Evolutionary conservation across 768 basidiomycete genomes (phyloP).

Genomic region (Lactarius indigo): DNA sequence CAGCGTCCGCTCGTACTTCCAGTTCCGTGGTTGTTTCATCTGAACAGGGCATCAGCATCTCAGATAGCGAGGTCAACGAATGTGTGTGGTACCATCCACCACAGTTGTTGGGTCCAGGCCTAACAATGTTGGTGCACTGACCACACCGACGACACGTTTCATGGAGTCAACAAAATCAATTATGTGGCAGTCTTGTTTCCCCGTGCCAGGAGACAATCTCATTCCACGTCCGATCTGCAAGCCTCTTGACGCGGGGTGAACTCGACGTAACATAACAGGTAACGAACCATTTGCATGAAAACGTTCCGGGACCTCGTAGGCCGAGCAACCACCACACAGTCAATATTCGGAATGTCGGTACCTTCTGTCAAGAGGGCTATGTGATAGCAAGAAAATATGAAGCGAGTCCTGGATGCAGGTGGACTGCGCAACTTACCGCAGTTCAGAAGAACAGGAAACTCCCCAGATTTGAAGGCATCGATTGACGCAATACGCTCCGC

Average conservation of each 20-base stretch:
- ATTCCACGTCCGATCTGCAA: constrained; percentile 87
- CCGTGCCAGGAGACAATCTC: constrained; percentile 75
- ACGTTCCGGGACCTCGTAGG: constrained; percentile 88
- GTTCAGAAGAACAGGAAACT: constrained; percentile 85
- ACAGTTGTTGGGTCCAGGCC: constrained; percentile 75
- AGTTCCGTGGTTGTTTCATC: constrained; percentile 52
- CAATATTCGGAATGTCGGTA: constrained; percentile 91
- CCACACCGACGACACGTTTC: constrained; percentile 61
- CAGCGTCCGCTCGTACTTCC: constrained; percentile 38
- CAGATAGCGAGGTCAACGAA: neutral
- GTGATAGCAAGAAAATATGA: neutral
- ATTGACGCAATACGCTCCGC: constrained; percentile 63
- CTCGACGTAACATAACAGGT: neutral
- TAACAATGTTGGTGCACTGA: constrained; percentile 79
- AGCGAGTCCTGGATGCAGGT: neutral
- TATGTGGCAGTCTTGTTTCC: constrained; percentile 80
- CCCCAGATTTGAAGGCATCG: constrained; percentile 60
- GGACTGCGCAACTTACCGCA: constrained; percentile 54
- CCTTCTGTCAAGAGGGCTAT: constrained; percentile 89
- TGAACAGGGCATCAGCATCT: constrained; percentile 29
- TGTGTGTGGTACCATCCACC: constrained; percentile 49
- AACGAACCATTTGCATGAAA: constrained; percentile 87
- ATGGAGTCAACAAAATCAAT: constrained; percentile 89
- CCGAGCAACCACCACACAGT: constrained; percentile 83
- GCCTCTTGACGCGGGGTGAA: neutral